phyloP scores from a whole-genome alignment of 371 early-diverging fungal genomes.

The Circinella minor region DNA sequence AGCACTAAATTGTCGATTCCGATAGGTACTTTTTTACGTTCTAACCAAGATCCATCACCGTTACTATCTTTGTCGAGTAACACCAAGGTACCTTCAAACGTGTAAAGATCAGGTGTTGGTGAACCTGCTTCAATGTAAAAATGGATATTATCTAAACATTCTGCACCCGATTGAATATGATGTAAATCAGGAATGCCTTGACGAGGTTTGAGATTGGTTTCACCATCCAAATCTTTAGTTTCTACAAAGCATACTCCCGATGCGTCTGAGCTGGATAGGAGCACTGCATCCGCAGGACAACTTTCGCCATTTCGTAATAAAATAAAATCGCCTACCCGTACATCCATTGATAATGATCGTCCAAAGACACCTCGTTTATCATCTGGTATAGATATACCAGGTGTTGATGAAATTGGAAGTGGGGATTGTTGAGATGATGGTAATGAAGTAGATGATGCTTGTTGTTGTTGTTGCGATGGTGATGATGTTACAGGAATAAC shows the following conservation, averaged over 20 bases:
- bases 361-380: constrained; percentile 27
- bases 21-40: constrained; percentile 61
- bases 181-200: constrained; percentile 65
- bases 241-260: constrained; percentile 87
- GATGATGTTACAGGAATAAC: constrained; percentile 2
- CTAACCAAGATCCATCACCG: constrained; percentile 5
- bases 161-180: constrained; percentile 65
- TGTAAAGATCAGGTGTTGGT: constrained; percentile 73
- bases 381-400: neutral
- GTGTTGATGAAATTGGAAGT: neutral
- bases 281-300: constrained; percentile 90
- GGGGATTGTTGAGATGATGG: neutral
- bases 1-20: constrained; percentile 85
- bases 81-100: constrained; percentile 63
- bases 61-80: constrained; percentile 27
- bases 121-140: constrained; percentile 73
- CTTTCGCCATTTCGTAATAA: constrained; percentile 81
- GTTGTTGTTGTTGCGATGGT: constrained; percentile 7
- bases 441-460: neutral
- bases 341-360: constrained; percentile 53
- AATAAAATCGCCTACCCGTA: constrained; percentile 94
- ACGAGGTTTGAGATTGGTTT: constrained; percentile 91
- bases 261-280: constrained; percentile 79
- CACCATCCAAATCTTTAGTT: constrained; percentile 96
- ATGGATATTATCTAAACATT: constrained; percentile 60